Evolutionary conservation across 441 rosid genomes (phyloP), one percentile per base, ranked within the genome.

Genomic region (Pelargonium australe): DNA sequence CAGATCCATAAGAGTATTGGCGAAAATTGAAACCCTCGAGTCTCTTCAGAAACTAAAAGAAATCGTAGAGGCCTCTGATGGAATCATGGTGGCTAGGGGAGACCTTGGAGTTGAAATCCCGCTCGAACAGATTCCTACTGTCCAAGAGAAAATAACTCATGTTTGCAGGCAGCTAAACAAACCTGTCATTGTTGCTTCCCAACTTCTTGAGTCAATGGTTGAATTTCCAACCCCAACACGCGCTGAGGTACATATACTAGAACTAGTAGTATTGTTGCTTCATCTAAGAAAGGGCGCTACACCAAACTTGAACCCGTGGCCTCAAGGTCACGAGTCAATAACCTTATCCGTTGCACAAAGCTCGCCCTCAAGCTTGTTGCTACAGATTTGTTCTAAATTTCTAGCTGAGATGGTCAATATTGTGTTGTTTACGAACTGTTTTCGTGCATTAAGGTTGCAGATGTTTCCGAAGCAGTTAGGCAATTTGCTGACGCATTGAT

Each of bases 161-260:
- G 37, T 80, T 7, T 87, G 91, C 80, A 77, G 91, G 77, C 82
- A 83, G 77, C 74, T 89, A 68, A 87, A 87, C 74, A 89, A 84
- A 78, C 95, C 95, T 20, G 90, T 89, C 37, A 86, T 89, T 67
- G 79, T 89, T 66, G 95, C 95, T 72, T 89, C 91, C 43, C 95
- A 87, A 65, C 87, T 89, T 78, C 89, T 89, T 0, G 91, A 87
- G 77, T 89, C 91, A 40, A 89, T 89, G 91, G 77, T 87, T 47
- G 95, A 89, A 80, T 87, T 78, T 80, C 95, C 95, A 11, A 87
- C 86, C 3, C 95, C 95, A 66, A 89, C 95, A 34, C 88, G 90
- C 45, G 95, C 95, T 0, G 91, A 89, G 85, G 95, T 89, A 77
- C 65, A 20, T 17, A 43, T 12, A 25, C 68, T 16, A 20, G 5